Evolutionary conservation across 371 early-diverging fungal species (phyloP).

Genomic region (Mucor indicus): DNA sequence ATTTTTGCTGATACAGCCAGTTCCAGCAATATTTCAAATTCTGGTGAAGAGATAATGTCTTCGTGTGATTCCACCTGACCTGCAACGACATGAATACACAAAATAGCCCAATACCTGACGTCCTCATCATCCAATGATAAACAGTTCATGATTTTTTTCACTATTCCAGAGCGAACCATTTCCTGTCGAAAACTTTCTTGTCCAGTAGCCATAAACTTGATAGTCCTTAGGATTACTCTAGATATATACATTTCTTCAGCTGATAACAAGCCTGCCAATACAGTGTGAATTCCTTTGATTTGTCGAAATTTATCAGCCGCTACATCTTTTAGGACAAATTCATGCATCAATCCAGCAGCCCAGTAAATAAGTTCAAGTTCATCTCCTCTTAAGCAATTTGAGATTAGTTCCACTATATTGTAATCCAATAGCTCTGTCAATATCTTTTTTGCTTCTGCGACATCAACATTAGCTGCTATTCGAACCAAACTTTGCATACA

Average conservation of each 20-base stretch:
- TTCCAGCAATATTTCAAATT: constrained; percentile 37
- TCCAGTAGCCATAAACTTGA: constrained; percentile 68
- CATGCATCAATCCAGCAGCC: constrained; percentile 79
- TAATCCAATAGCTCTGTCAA: constrained; percentile 59
- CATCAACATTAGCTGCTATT: constrained; percentile 63
- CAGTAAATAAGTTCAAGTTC: constrained; percentile 82
- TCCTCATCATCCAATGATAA: constrained; percentile 73
- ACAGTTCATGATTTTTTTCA: constrained; percentile 60
- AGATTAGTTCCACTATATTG: constrained; percentile 65
- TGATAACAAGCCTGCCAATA: constrained; percentile 53
- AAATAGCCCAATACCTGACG: constrained; percentile 71
- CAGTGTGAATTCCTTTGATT: constrained; percentile 60
- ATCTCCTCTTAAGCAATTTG: constrained; percentile 70
- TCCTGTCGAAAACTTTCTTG: constrained; percentile 52
- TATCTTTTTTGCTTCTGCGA: constrained; percentile 37
- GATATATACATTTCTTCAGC: constrained; percentile 71
- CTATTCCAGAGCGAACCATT: constrained; percentile 58
- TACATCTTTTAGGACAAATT: constrained; percentile 72
- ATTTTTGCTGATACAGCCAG: constrained; percentile 32
- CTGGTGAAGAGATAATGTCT: constrained; percentile 36
- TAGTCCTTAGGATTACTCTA: constrained; percentile 63
- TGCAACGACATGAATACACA: constrained; percentile 54
- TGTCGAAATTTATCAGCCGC: constrained; percentile 57
- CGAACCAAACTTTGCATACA: constrained; percentile 80
- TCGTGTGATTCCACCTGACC: constrained; percentile 43